Base-by-base conservation (phyloP, 805 yeast species). In the Candida andamanensis region DNA sequence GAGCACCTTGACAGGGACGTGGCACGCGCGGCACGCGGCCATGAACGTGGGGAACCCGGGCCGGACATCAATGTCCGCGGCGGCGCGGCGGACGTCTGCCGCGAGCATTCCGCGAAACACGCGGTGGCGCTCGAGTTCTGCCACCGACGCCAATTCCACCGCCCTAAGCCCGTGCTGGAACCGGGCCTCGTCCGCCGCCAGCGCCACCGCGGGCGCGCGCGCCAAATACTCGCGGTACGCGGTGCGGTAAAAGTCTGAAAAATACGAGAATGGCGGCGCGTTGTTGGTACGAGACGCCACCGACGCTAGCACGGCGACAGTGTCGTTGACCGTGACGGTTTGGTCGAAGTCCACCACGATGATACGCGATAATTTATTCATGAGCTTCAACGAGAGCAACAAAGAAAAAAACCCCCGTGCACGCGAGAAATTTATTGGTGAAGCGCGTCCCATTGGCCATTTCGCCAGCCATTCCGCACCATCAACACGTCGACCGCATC, bases 281-380 rank as follows among this genome's bases (percentile, higher is more conserved):
- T 58, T 54, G n/a, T 49, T 49, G 3, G 68, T 67, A 26, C n/a
- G n/a, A n/a, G n/a, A n/a, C n/a, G n/a, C n/a, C n/a, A n/a, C n/a
- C n/a, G n/a, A n/a, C n/a, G n/a, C n/a, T n/a, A n/a, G n/a, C 4
- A 72, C 45, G 16, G 49, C 50, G 17, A 78, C 68, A 1, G 86
- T 77, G 49, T 79, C 85, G 18, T 52, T 46, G 5, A 45, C 41
- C 0, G 85, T 76, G 17, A 76, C 63, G 0, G 85, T 79, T 26
- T 78, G 85, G 47, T 79, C 86, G 78, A 82, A 79, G 42, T 79
- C 86, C 3, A 71, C 52, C 2, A 77, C 60, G 8, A 77, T n/a
- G n/a, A n/a, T n/a, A n/a, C n/a, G n/a, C n/a, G n/a, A n/a, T n/a
- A n/a, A n/a, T n/a, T n/a, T n/a, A n/a, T n/a, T n/a, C n/a, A n/a